Percentiles rank a stretch among this genome's conserved stretches.
Evolutionary conservation across 306 rosid genomes (phyloP).

Genomic region (Abrus pulchellus): DNA sequence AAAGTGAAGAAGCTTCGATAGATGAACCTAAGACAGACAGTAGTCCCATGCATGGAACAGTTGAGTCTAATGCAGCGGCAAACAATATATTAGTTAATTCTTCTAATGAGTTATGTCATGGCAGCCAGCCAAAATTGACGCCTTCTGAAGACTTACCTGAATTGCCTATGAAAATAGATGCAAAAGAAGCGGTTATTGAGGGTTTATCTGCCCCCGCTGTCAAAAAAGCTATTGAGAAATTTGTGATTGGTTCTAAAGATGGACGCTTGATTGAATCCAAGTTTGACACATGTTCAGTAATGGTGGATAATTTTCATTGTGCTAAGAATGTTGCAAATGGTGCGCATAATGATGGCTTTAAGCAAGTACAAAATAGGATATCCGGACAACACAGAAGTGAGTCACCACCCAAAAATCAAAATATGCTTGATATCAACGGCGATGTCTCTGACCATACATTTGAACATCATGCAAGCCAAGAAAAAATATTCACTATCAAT

Average conservation of each 20-base stretch:
- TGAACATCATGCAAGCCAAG: conserved; percentile 38
- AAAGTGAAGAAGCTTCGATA: conserved; percentile 36
- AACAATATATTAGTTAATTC: conserved; percentile 38
- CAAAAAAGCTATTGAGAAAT: conserved; percentile 43
- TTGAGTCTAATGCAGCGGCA: conserved; percentile 45
- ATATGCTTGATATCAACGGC: not conserved
- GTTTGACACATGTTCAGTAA: not conserved
- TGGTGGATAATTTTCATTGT: conserved; percentile 18
- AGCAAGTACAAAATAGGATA: conserved; percentile 31
- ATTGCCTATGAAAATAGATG: conserved; percentile 42
- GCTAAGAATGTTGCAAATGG: conserved; percentile 43
- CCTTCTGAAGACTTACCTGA: conserved; percentile 38
- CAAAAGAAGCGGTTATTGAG: conserved; percentile 36
- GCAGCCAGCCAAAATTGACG: conserved; percentile 31
- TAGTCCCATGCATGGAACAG: conserved; percentile 22
- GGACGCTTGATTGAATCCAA: conserved; percentile 19
- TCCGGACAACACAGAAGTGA: not conserved
- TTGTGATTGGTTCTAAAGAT: conserved; percentile 18
- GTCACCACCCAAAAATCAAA: conserved; percentile 44
- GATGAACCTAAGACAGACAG: conserved; percentile 20
- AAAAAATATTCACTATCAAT: conserved; percentile 2
- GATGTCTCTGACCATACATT: conserved; percentile 15
- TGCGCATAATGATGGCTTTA: conserved; percentile 8
- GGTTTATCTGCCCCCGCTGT: conserved; percentile 42
- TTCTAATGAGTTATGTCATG: conserved; percentile 45